Conservation (phyloP, 306 rosid species). For the Mimosa bimucronata region DNA sequence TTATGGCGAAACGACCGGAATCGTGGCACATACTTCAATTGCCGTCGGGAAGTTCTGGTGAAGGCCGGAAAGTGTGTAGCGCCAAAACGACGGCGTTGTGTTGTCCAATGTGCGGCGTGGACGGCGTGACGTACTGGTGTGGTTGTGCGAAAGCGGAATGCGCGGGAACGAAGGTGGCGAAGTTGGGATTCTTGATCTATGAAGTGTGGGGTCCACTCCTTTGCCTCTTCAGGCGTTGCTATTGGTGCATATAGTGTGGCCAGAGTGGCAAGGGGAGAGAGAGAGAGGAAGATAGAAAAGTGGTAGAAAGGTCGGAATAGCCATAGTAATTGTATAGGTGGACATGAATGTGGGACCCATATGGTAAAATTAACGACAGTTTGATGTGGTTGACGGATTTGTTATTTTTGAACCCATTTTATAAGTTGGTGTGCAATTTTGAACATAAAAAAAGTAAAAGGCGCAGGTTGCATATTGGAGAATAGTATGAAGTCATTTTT, state of each 20-base stretch:
- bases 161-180: constrained; percentile 68
- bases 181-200: constrained; percentile 76
- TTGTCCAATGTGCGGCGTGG: constrained; percentile 86
- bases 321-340: too few species aligned
- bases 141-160: constrained; percentile 88
- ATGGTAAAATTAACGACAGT: too few species aligned
- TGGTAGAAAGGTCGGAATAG: too few species aligned
- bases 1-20: constrained; percentile 39
- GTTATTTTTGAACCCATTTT: too few species aligned
- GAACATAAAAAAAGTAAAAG: too few species aligned
- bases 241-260: constrained; percentile 88
- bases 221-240: constrained; percentile 92
- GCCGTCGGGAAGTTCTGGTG: constrained; percentile 40
- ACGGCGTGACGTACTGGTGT: constrained; percentile 91
- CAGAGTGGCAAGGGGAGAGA: too few species aligned
- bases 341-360: too few species aligned
- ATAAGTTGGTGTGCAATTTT: too few species aligned
- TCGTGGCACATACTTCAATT: constrained; percentile 38
- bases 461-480: too few species aligned
- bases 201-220: constrained; percentile 74
- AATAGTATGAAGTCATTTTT: too few species aligned
- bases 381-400: too few species aligned
- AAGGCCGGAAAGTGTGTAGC: constrained; percentile 41
- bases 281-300: too few species aligned
- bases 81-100: constrained; percentile 25